phyloP scores from a whole-genome alignment of 2,329 filamentous ascomycete genomes.

The Canariomyces notabilis region DNA sequence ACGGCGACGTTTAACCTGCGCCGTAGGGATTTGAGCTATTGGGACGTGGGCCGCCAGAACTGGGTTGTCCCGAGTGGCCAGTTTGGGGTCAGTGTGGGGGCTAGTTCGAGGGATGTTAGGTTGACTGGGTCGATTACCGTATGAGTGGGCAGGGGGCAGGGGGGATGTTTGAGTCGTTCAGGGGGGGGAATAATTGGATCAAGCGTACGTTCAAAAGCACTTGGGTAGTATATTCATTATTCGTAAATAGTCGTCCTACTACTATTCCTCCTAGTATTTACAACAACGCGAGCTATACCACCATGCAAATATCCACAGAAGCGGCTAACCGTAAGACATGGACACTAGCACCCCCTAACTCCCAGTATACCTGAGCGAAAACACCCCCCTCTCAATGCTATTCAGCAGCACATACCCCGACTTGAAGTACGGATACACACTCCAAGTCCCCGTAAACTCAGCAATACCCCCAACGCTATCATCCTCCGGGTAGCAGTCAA shows the following conservation, averaged over 20 bases:
- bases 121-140: slow-evolving; percentile 32
- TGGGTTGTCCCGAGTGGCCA: slow-evolving; percentile 51
- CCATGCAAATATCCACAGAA: no score
- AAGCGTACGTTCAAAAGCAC: no score
- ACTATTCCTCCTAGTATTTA: no score
- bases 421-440: slow-evolving; percentile 44
- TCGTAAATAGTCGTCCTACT: no score
- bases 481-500: slow-evolving; percentile 48
- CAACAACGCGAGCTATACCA: no score
- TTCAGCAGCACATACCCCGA: slow-evolving; percentile 46
- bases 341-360: neutral
- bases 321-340: no score
- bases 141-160: no score
- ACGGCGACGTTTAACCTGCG: slow-evolving; percentile 49
- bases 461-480: slow-evolving; percentile 37
- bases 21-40: slow-evolving; percentile 59
- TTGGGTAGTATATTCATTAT: no score
- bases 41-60: slow-evolving; percentile 54
- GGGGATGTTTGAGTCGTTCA: neutral
- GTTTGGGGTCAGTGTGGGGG: slow-evolving; percentile 40
- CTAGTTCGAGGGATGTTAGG: slow-evolving; percentile 43
- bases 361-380: slow-evolving; percentile 37
- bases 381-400: slow-evolving; percentile 47
- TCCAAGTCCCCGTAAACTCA: slow-evolving; percentile 42
- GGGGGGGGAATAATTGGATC: no score